These are phyloP conservation scores for Trichoderma asperellum DNA, from an alignment of 2,329 filamentous ascomycete genomes.

Conservation along the genomic window DNA sequence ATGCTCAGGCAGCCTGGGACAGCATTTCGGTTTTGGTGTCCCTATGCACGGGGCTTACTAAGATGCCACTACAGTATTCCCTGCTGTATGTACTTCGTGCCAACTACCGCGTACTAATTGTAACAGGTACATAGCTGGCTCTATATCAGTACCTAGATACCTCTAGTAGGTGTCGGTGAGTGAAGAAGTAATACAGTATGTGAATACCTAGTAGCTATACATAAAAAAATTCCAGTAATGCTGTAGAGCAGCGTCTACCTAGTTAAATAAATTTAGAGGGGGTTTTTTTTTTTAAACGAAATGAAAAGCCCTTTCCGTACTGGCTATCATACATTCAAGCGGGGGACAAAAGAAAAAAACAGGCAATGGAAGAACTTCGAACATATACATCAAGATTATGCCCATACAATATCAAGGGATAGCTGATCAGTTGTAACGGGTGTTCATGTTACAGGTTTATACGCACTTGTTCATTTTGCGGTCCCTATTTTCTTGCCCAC, in stretches of 20 bases:
- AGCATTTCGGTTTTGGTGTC: background rate
- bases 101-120: background rate
- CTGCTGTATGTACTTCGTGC: background rate
- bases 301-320: too few relatives aligned
- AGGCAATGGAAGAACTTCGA: background rate
- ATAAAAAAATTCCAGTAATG: background rate
- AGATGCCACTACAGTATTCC: background rate
- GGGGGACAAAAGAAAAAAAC: background rate
- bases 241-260: background rate
- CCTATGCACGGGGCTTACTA: background rate
- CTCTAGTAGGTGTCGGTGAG: too few relatives aligned
- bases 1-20: background rate
- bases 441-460: background rate
- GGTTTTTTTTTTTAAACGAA: too few relatives aligned
- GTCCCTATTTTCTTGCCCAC: background rate
- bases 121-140: too few relatives aligned
- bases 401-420: background rate
- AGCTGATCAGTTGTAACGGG: background rate
- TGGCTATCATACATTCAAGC: too few relatives aligned
- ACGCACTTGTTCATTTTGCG: background rate
- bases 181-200: background rate
- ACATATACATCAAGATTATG: background rate
- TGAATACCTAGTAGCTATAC: too few relatives aligned
- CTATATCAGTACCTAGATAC: background rate
- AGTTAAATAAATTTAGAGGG: background rate